Evolutionary conservation across 202 grass and related monocot species (phyloP), one percentile per base, ranked within the genome.

Genomic region (Bolboschoenoplectus hybrid): DNA sequence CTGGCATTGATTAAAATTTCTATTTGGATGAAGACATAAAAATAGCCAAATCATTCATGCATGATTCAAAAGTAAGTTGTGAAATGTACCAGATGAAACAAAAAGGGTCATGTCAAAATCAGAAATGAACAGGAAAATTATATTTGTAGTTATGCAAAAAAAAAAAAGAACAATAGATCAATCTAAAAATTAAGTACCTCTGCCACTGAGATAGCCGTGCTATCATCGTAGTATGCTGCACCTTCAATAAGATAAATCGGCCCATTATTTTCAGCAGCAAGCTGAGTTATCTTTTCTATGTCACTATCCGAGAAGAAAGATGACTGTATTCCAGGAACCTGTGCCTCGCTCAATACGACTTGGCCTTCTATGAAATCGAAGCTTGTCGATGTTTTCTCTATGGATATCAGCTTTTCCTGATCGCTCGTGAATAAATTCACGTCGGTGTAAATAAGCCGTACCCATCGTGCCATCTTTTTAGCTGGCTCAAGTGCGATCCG

Each of bases 341-440:
- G 82, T 3, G 86, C 78, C 8, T 88, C 66, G 12, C 81, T 88
- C 43, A 91, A 74, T 46, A 87, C 60, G 17, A 95, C 85, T 38
- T 92, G 86, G 2, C 93, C 91, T 85, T 95, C 91, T 1, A 95
- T 82, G 16, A 87, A 95, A 68, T 95, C 85, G 9, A 95, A 93
- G 1, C 88, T 61, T 0, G 20, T 17, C 0, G 87, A 3, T 0
- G 26, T 9, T 1, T 74, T 63, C 4, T 6, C 20, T 2, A 85
- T 63, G 4, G 91, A 93, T 63, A 93, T 87, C 58, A 96, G 88
- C 10, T 81, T n/a, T 66, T 93, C 91, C 17, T 96, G 93, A 45
- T 93, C 89, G 17, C 67, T 62, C 4, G 89, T 93, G 84, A 95
- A 93, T 0, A 20, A 2, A 4, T 1, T 50, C 50, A 90, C 81